Evolutionary conservation across 1,139 yeast genomes (phyloP).

Genomic region (Hanseniaspora sp.): DNA sequence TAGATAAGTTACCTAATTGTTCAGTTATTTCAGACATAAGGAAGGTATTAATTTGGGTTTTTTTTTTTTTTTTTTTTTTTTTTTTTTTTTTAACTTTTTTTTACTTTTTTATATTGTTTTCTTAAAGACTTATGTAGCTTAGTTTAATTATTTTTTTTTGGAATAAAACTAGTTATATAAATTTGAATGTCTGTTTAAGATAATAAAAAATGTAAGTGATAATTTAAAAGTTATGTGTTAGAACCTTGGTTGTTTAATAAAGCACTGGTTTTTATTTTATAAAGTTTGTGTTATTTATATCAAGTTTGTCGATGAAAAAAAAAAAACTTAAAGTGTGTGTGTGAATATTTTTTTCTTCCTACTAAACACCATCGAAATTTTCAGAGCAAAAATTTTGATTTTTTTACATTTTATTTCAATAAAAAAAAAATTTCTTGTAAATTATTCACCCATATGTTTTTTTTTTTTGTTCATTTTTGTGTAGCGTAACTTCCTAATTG

Average conservation of each 20-base stretch:
- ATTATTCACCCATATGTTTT: not conserved
- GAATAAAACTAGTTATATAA: not conserved
- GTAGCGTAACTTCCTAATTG: not conserved
- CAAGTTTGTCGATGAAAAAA: not conserved
- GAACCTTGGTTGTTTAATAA: not conserved
- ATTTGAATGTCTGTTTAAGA: not conserved
- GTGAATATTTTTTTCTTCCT: not conserved
- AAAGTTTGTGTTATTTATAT: not conserved
- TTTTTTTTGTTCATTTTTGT: not conserved
- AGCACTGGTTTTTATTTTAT: not conserved
- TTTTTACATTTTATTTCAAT: too few species aligned
- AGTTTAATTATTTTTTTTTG: not conserved
- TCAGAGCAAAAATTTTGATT: too few species aligned
- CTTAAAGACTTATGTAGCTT: constrained; percentile 16
- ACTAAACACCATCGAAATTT: not conserved
- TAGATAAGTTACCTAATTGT: constrained; percentile 32
- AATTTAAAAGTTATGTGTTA: not conserved
- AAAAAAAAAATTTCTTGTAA: not conserved
- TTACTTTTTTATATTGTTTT: constrained; percentile 22
- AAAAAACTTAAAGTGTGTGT: not conserved
- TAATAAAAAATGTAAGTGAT: not conserved
- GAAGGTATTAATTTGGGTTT: constrained; percentile 16
- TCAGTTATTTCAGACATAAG: constrained; percentile 34
- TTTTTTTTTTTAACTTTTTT: constrained; percentile 24
- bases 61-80: constrained; percentile 20